Conservation (phyloP, 139 green algal genomes). For the Microglena sp. region DNA sequence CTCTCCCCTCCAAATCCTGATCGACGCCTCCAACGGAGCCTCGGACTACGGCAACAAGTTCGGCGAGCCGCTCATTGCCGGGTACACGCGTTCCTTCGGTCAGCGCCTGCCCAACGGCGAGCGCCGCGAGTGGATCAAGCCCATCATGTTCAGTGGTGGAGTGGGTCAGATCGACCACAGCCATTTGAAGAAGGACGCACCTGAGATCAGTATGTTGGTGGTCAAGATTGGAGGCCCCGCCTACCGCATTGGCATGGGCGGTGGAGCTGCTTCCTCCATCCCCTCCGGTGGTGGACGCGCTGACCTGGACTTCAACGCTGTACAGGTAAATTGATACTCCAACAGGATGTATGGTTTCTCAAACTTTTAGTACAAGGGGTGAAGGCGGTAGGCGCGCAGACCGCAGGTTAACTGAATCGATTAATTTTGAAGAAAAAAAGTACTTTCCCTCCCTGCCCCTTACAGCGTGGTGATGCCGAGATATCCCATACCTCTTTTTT, state of each 20-base stretch:
- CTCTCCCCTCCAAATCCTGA: slow-evolving; percentile 75
- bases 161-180: slow-evolving; percentile 86
- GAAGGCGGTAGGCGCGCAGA: too few relatives aligned
- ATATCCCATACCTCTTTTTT: slow-evolving; percentile 96
- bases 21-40: slow-evolving; percentile 95
- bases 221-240: slow-evolving; percentile 97
- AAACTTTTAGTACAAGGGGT: neutral
- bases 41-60: slow-evolving; percentile 99
- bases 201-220: slow-evolving; percentile 88
- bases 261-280: slow-evolving; percentile 83
- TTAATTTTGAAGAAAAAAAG: too few relatives aligned
- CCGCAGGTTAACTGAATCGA: too few relatives aligned
- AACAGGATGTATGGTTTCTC: neutral
- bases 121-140: slow-evolving; percentile 97
- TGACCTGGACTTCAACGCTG: slow-evolving; percentile 98
- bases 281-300: slow-evolving; percentile 52
- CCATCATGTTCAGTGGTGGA: slow-evolving; percentile 97
- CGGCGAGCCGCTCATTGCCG: slow-evolving; percentile 91
- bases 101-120: slow-evolving; percentile 76
- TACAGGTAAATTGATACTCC: slow-evolving; percentile 70
- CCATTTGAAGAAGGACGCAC: slow-evolving; percentile 44
- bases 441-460: too few relatives aligned
- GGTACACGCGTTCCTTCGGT: slow-evolving; percentile 92
- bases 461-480: slow-evolving; percentile 92
- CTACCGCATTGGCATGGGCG: slow-evolving; percentile 98